Percentiles rank a stretch among this genome's conserved stretches.
These are phyloP conservation scores for Xanthoceras sorbifolium DNA, from an alignment of 345 rosid species.

Conservation along the genomic window DNA sequence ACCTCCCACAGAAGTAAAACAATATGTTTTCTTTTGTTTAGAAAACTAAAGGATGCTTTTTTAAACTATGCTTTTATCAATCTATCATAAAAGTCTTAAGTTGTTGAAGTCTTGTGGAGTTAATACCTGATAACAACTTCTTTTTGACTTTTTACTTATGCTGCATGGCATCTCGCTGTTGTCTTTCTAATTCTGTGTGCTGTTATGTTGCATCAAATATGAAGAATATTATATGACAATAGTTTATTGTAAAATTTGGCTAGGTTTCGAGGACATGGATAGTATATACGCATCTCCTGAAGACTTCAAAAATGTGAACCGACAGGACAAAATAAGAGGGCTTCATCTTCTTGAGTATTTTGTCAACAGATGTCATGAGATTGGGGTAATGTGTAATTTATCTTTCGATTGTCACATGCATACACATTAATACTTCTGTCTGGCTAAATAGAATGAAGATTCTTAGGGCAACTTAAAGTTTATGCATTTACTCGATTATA, in stretches of 20 bases:
- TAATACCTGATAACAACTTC: background rate
- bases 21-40: background rate
- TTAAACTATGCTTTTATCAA: background rate
- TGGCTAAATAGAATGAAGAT: background rate
- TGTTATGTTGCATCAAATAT: background rate
- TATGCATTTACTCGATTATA: background rate
- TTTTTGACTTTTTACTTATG: background rate
- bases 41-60: background rate
- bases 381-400: conserved; percentile 58
- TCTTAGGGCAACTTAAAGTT: background rate
- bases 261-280: conserved; percentile 88
- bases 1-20: background rate
- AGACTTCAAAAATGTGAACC: conserved; percentile 60
- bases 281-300: conserved; percentile 88
- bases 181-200: background rate
- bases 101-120: background rate
- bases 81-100: background rate
- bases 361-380: conserved; percentile 72
- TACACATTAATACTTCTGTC: background rate
- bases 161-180: background rate
- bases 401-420: background rate
- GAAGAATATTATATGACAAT: background rate
- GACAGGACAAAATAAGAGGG: conserved; percentile 68
- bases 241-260: background rate
- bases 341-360: conserved; percentile 85